Evolutionary conservation across 2,329 filamentous ascomycete species (phyloP).

Genomic region (Fusarium armeniacum): DNA sequence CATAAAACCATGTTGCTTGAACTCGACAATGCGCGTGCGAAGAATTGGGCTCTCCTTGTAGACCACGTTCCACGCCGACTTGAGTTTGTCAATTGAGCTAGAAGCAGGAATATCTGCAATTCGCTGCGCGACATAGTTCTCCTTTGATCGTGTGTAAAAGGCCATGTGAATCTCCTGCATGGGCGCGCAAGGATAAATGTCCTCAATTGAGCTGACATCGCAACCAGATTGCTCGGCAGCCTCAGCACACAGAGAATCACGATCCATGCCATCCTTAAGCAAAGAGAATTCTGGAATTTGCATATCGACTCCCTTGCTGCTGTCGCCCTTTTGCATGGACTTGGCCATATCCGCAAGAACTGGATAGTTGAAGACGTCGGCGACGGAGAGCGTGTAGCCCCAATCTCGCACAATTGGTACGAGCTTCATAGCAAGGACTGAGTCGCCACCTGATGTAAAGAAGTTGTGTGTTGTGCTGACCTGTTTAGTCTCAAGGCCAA

Average conservation of each 20-base stretch:
- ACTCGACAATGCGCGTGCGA: conserved; percentile 63
- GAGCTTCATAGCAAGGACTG: conserved; percentile 64
- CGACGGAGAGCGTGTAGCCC: conserved; percentile 60
- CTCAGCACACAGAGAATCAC: conserved; percentile 51
- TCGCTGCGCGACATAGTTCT: conserved; percentile 65
- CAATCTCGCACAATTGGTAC: conserved; percentile 58
- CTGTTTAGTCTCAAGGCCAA: conserved; percentile 52
- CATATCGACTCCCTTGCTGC: conserved; percentile 40
- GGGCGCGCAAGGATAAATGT: conserved; percentile 67
- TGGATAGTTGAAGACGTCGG: conserved; percentile 61
- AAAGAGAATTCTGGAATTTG: conserved; percentile 57
- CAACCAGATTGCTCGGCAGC: conserved; percentile 53
- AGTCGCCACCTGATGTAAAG: conserved; percentile 64
- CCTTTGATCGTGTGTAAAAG: conserved; percentile 62
- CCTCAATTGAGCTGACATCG: conserved; percentile 56
- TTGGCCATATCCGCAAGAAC: conserved; percentile 61
- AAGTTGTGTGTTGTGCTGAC: conserved; percentile 59
- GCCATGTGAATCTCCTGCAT: conserved; percentile 68
- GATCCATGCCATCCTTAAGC: conserved; percentile 50
- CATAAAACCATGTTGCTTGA: conserved; percentile 58
- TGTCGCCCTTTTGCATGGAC: conserved; percentile 45
- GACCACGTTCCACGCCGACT: conserved; percentile 58
- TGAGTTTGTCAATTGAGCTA: conserved; percentile 54
- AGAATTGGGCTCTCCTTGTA: conserved; percentile 58
- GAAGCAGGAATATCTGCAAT: conserved; percentile 58